phyloP scores from a whole-genome alignment of 2,329 filamentous ascomycete genomes.

The Pyrenophora graminea region DNA sequence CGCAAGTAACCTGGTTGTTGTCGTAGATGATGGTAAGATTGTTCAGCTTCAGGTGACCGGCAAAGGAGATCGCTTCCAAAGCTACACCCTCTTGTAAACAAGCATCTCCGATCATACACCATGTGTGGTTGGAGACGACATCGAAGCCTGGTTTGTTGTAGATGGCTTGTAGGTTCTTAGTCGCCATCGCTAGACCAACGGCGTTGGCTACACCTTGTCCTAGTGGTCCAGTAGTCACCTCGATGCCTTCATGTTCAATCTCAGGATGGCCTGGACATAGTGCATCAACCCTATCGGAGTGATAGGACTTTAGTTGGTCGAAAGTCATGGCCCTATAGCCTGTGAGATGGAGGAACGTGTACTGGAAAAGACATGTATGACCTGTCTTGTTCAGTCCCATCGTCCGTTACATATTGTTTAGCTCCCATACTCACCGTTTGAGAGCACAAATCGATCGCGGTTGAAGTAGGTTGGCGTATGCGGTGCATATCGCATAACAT shows the following conservation, averaged over 20 bases:
- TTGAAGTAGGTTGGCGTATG: conserved; percentile 63
- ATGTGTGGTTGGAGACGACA: conserved; percentile 58
- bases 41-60: conserved; percentile 60
- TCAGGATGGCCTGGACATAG: conserved; percentile 61
- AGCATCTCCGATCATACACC: conserved; percentile 62
- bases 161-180: conserved; percentile 63
- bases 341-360: conserved; percentile 57
- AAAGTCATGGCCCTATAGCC: conserved; percentile 61
- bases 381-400: conserved; percentile 15
- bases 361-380: conserved; percentile 60
- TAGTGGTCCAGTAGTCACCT: conserved; percentile 63
- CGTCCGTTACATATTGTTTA: background rate
- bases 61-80: conserved; percentile 61
- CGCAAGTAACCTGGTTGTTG: conserved; percentile 65
- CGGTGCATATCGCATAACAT: conserved; percentile 64
- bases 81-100: conserved; percentile 63
- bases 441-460: conserved; percentile 65
- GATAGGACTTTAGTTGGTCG: conserved; percentile 61
- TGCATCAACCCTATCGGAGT: conserved; percentile 52
- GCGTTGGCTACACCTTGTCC: conserved; percentile 64
- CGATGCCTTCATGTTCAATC: conserved; percentile 61
- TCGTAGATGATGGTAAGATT: conserved; percentile 64
- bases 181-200: conserved; percentile 57
- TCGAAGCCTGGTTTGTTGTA: conserved; percentile 57
- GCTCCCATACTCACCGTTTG: conserved; percentile 52